Percentiles rank a stretch among this genome's conserved stretches.
phyloP scores from a whole-genome alignment of 1,284 basidiomycete genomes.

The Sparassis latifolia region DNA sequence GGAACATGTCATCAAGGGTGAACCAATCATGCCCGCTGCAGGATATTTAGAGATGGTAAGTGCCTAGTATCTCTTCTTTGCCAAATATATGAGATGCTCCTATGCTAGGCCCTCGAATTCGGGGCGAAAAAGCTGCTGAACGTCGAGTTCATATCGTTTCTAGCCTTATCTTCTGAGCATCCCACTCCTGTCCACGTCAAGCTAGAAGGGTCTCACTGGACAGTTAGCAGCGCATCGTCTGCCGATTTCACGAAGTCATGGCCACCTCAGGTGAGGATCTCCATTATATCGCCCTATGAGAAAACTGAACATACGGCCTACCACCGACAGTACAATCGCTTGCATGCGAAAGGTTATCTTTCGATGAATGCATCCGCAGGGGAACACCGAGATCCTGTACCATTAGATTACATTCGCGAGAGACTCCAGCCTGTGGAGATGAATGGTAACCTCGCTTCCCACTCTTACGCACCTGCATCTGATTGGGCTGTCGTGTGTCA shows the following conservation, averaged over 20 bases:
- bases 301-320: too few relatives aligned
- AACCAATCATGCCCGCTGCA: slow-evolving; percentile 39
- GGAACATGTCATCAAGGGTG: slow-evolving; percentile 33
- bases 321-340: slow-evolving; percentile 1
- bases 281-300: neutral
- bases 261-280: slow-evolving; percentile 1
- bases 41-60: slow-evolving; percentile 39
- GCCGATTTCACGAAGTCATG: slow-evolving; percentile 2
- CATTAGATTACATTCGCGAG: slow-evolving; percentile 1
- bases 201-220: slow-evolving; percentile 24
- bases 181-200: slow-evolving; percentile 23
- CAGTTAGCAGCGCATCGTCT: slow-evolving; percentile 12
- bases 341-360: slow-evolving; percentile 3
- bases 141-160: slow-evolving; percentile 17
- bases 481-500: neutral
- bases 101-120: slow-evolving; percentile 14
- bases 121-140: slow-evolving; percentile 19
- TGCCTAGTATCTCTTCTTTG: neutral
- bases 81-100: neutral
- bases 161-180: slow-evolving; percentile 22
- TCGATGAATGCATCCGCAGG: neutral
- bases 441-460: slow-evolving; percentile 1
- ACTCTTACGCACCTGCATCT: neutral
- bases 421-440: slow-evolving; percentile 5
- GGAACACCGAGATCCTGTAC: neutral